A percentile compares a stretch with the other conserved stretches of the same genome.
These are phyloP conservation scores for Fusarium sp. DNA, from an alignment of 2,329 filamentous ascomycete genomes.

Conservation along the genomic window DNA sequence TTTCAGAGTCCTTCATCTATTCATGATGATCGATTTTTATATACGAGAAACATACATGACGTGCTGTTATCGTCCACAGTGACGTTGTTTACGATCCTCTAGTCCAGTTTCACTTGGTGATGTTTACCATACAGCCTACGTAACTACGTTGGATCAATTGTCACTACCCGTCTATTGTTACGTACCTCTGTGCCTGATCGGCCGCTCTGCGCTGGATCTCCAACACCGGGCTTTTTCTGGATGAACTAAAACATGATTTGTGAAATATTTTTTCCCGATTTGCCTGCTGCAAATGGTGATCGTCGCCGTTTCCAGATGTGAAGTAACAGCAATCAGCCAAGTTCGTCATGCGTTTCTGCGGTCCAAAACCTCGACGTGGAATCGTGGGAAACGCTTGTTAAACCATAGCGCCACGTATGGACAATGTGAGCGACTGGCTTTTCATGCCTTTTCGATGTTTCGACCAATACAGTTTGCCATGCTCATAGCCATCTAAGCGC, in stretches of 20 bases:
- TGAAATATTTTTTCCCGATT: slow-evolving; percentile 1
- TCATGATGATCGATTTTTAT: background rate
- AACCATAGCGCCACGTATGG: slow-evolving; percentile 4
- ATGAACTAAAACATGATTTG: background rate
- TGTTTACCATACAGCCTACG: background rate
- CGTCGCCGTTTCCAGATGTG: background rate
- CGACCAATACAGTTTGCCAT: background rate
- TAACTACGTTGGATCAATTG: background rate
- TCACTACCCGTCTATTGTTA: background rate
- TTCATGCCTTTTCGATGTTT: background rate
- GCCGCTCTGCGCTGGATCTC: background rate
- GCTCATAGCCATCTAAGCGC: slow-evolving; percentile 1
- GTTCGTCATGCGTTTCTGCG: background rate
- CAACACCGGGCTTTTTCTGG: background rate
- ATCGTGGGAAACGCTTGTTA: slow-evolving; percentile 1
- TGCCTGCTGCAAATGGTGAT: slow-evolving; percentile 10
- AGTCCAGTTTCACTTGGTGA: background rate
- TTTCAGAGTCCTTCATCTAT: background rate
- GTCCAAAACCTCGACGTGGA: background rate
- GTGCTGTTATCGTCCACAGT: background rate
- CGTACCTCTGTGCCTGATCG: background rate
- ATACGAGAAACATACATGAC: background rate
- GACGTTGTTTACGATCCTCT: background rate
- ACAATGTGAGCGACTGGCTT: background rate
- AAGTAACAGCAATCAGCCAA: background rate